These are phyloP conservation scores for Nakazawaea holstii DNA, from an alignment of 805 yeast species.

Conservation along the genomic window DNA sequence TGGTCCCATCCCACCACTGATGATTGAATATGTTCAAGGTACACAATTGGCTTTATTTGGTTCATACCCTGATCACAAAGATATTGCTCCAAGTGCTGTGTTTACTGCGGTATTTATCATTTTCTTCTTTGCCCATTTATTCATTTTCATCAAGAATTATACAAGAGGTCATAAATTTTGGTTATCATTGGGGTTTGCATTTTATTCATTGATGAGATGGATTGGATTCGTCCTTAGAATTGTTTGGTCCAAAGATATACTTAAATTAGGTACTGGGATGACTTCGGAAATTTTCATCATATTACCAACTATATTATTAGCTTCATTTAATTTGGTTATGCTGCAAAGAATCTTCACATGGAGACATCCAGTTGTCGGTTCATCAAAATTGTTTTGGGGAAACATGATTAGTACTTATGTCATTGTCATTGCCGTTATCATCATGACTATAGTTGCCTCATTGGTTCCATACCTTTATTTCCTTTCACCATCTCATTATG, in stretches of 20 bases:
- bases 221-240: slow-evolving; percentile 57
- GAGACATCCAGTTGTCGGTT: slow-evolving; percentile 71
- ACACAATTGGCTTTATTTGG: slow-evolving; percentile 55
- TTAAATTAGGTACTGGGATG: slow-evolving; percentile 43
- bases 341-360: slow-evolving; percentile 74
- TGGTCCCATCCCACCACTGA: slow-evolving; percentile 31
- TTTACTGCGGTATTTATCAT: slow-evolving; percentile 50
- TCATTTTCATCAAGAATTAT: slow-evolving; percentile 41
- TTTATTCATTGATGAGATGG: slow-evolving; percentile 47
- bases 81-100: slow-evolving; percentile 55
- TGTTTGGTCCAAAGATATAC: slow-evolving; percentile 51
- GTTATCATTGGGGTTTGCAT: slow-evolving; percentile 45
- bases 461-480: slow-evolving; percentile 55
- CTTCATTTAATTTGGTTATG: slow-evolving; percentile 54
- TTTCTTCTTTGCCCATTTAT: slow-evolving; percentile 39
- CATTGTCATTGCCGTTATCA: slow-evolving; percentile 51
- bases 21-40: slow-evolving; percentile 30
- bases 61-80: slow-evolving; percentile 48
- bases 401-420: slow-evolving; percentile 45
- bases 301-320: slow-evolving; percentile 53
- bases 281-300: slow-evolving; percentile 51
- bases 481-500: slow-evolving; percentile 36
- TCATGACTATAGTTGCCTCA: slow-evolving; percentile 66
- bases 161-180: slow-evolving; percentile 57
- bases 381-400: slow-evolving; percentile 42